phyloP scores from a whole-genome alignment of 179 eudicot genomes.

The Heliamphora pulchella region DNA sequence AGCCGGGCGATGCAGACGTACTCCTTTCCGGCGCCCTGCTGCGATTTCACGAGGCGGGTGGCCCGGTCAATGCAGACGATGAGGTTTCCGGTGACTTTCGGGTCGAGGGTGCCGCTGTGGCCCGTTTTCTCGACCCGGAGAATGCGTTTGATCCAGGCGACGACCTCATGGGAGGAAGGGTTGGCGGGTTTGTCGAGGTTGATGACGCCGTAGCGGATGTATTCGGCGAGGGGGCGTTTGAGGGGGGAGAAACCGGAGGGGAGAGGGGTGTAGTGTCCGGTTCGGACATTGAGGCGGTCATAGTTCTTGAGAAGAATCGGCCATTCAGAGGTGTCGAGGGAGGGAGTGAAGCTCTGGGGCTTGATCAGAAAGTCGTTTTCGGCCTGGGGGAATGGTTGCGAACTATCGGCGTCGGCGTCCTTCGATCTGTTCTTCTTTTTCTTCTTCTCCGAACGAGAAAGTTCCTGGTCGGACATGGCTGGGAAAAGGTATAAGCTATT shows the following conservation, averaged over 20 bases:
- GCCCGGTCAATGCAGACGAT: constrained; percentile 87
- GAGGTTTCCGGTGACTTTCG: constrained; percentile 81
- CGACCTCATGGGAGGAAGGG: constrained; percentile 87
- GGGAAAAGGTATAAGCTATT: neutral
- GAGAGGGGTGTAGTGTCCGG: constrained; percentile 84
- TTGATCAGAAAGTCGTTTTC: constrained; percentile 47
- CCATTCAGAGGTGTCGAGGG: constrained; percentile 63
- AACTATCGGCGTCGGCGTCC: neutral
- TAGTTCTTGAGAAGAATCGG: constrained; percentile 70
- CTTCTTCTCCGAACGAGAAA: constrained; percentile 47
- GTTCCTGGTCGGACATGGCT: constrained; percentile 49
- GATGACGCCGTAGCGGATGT: constrained; percentile 63
- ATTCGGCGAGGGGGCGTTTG: constrained; percentile 62
- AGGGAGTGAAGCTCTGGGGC: constrained; percentile 56
- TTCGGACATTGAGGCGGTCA: constrained; percentile 63
- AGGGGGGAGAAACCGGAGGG: constrained; percentile 71
- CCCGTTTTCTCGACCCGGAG: constrained; percentile 79
- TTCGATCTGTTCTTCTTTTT: constrained; percentile 50
- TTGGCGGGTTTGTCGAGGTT: constrained; percentile 87
- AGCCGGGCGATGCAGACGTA: constrained; percentile 84
- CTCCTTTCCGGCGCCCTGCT: constrained; percentile 92
- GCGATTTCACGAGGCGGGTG: constrained; percentile 79
- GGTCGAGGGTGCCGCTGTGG: constrained; percentile 80
- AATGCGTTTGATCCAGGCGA: constrained; percentile 89
- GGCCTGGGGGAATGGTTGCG: constrained; percentile 12